These are phyloP conservation scores for Vitis riparia DNA, from an alignment of 164 flowering plant species.

Conservation along the genomic window DNA sequence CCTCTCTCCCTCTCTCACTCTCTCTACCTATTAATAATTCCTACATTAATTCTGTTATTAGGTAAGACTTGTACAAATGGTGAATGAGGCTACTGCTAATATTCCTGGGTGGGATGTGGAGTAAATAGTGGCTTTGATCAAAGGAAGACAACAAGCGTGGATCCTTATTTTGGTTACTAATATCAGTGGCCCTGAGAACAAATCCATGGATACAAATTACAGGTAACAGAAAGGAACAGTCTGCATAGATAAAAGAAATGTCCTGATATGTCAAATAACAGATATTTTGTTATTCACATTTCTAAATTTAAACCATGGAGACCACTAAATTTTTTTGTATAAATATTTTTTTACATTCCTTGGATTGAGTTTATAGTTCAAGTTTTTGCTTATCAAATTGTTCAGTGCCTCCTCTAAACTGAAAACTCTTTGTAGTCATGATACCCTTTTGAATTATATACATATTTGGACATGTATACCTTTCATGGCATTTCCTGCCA, in stretches of 20 bases:
- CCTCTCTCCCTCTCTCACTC: background rate
- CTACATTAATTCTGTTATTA: slow-evolving; percentile 18
- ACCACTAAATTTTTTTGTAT: slow-evolving; percentile 14
- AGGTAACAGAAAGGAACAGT: slow-evolving; percentile 3
- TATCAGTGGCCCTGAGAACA: background rate
- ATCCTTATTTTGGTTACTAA: background rate
- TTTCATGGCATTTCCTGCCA: too few relatives aligned
- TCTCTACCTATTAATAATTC: background rate
- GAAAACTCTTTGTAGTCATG: too few relatives aligned
- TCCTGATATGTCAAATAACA: background rate
- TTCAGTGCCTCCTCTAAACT: too few relatives aligned
- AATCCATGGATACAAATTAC: background rate
- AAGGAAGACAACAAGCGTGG: background rate
- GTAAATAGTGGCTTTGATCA: slow-evolving; percentile 8
- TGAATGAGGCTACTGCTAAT: slow-evolving; percentile 28
- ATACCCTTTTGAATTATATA: too few relatives aligned
- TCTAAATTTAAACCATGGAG: background rate
- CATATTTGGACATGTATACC: too few relatives aligned
- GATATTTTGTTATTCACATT: background rate
- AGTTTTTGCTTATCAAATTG: background rate
- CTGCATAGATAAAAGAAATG: background rate
- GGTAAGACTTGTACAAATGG: slow-evolving; percentile 28
- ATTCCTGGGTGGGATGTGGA: slow-evolving; percentile 22
- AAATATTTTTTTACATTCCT: background rate
- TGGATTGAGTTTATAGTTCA: too few relatives aligned